These are phyloP conservation scores for Choiromyces venosus DNA, from an alignment of 495 filamentous ascomycete species.

Conservation along the genomic window DNA sequence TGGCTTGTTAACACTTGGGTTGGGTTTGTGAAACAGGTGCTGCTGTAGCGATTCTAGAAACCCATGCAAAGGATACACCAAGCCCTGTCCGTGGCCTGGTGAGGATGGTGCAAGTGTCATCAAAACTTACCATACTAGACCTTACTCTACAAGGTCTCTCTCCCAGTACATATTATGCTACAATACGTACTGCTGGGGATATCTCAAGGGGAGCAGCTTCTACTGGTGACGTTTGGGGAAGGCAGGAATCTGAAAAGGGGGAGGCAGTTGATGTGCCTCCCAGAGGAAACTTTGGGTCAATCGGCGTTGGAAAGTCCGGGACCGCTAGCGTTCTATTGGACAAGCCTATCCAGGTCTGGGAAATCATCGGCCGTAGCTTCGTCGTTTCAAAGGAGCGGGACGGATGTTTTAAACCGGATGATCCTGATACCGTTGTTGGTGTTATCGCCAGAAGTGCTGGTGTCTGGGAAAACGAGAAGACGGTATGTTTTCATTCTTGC, in stretches of 20 bases:
- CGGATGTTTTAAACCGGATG: conserved; percentile 56
- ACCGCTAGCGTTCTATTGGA: conserved; percentile 73
- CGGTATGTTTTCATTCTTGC: conserved; percentile 55
- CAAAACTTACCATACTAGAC: conserved; percentile 74
- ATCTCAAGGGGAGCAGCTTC: conserved; percentile 76
- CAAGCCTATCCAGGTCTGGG: conserved; percentile 80
- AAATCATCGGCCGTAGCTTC: conserved; percentile 87
- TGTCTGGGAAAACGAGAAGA: conserved; percentile 98
- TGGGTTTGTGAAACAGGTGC: conserved; percentile 55
- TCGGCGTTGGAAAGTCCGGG: conserved; percentile 64
- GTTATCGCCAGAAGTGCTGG: conserved; percentile 92
- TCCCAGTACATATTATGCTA: conserved; percentile 74
- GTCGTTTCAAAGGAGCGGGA: conserved; percentile 60
- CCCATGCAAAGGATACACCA: conserved; percentile 57
- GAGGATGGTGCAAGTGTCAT: conserved; percentile 73
- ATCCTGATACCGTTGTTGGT: conserved; percentile 77
- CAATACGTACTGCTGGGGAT: conserved; percentile 79
- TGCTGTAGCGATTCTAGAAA: conserved; percentile 94
- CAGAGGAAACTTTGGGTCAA: conserved; percentile 65
- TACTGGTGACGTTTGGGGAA: conserved; percentile 77
- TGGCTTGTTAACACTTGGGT: conserved; percentile 7
- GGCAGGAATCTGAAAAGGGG: conserved; percentile 47
- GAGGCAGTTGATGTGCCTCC: conserved; percentile 35
- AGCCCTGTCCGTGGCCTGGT: conserved; percentile 69
- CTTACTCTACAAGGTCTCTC: conserved; percentile 79